A percentile compares a stretch with the other conserved stretches of the same genome.
phyloP scores from a whole-genome alignment of 768 basidiomycete species.

The Lentinula sp. region DNA sequence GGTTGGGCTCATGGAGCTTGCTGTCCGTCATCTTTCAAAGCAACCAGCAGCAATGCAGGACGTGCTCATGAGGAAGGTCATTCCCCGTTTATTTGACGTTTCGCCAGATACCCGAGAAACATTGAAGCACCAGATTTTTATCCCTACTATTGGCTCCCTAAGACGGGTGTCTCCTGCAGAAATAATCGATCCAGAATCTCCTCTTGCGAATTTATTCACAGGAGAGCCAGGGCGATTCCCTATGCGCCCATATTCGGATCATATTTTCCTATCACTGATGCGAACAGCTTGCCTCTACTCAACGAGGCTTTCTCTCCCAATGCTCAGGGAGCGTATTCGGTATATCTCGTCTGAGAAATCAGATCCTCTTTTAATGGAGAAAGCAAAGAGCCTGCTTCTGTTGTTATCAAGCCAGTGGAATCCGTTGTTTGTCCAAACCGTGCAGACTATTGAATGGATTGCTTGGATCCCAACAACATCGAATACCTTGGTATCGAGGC shows the following conservation, averaged over 20 bases:
- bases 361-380: slow-evolving; percentile 3
- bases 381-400: slow-evolving; percentile 17
- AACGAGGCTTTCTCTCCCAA: slow-evolving; percentile 19
- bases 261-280: slow-evolving; percentile 13
- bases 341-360: slow-evolving; percentile 19
- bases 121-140: slow-evolving; percentile 7
- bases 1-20: slow-evolving; percentile 12
- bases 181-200: slow-evolving; percentile 25
- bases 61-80: slow-evolving; percentile 10
- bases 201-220: slow-evolving; percentile 21
- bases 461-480: slow-evolving; percentile 33
- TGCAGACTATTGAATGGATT: slow-evolving; percentile 6
- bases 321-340: slow-evolving; percentile 29
- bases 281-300: slow-evolving; percentile 20
- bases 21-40: slow-evolving; percentile 5
- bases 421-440: slow-evolving; percentile 12
- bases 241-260: not conserved
- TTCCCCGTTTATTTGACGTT: slow-evolving; percentile 10
- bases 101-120: not conserved
- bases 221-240: slow-evolving; percentile 12
- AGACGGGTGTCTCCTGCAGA: slow-evolving; percentile 15
- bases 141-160: slow-evolving; percentile 6
- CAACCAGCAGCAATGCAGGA: slow-evolving; percentile 11
- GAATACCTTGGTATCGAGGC: slow-evolving; percentile 13
- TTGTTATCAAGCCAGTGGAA: slow-evolving; percentile 13